Base-by-base conservation (phyloP, 2,329 filamentous ascomycete species). In the Fulvia fulva region DNA sequence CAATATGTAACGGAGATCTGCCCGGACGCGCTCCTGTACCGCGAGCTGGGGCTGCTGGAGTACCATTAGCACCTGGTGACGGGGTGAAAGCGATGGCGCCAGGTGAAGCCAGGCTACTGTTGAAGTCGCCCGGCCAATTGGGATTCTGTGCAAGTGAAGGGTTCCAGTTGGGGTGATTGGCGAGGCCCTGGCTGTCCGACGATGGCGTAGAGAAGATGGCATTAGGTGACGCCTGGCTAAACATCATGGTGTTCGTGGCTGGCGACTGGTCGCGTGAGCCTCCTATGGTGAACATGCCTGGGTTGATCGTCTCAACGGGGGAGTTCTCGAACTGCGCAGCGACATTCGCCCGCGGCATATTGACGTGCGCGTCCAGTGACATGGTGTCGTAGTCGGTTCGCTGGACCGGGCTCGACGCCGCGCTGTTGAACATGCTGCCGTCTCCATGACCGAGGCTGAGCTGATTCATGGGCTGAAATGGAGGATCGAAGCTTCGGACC, bases 391-490 rank as follows among this genome's bases (percentile, higher is more conserved):
- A 70, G 11, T 67, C 67, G n/a, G 62, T 60, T 22, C 63, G 53
- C 57, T 69, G 68, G 19, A 67, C 63, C 9, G 84, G 83, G 60
- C 83, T 87, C 64, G 79, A 84, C 1, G 82, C 80, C 8, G 80
- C 80, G 64, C 82, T 83, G 16, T 81, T 80, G 67, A 87, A 86
- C 75, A 81, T 78, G 59, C 80, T 78, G 56, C 68, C 74, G 53
- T 77, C 71, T 5, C 60, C 58, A 26, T 72, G 60, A 47, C 62
- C 63, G 57, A 65, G 26, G 41, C 54, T 49, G 49, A 70, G 66
- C 37, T 70, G 68, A 61, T 71, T 65, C 67, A 70, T 70, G 14
- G 67, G 70, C 45, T 65, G 65, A 54, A 68, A 68, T 55, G 54
- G 63, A 43, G 70, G 63, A 26, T 70, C 65, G 55, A 67, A 70